Conservation (phyloP, 2,329 filamentous ascomycete species). For the Pseudogymnoascus sp. region DNA sequence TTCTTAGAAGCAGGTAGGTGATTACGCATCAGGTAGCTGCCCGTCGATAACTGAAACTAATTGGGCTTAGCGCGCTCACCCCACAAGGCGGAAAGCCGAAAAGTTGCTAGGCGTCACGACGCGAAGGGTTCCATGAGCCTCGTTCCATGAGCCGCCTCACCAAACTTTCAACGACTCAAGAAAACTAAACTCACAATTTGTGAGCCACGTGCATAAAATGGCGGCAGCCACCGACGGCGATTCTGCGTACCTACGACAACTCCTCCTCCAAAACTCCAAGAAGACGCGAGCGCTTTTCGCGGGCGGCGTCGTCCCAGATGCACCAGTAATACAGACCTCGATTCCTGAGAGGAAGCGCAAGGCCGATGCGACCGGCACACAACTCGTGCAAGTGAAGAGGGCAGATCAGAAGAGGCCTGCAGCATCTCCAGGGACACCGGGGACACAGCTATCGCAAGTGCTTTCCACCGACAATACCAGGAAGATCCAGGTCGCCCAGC, state of each 20-base stretch:
- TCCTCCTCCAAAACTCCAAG: constrained; percentile 38
- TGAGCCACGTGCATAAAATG: constrained; percentile 15
- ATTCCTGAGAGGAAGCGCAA: constrained; percentile 16
- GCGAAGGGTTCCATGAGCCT: constrained; percentile 15
- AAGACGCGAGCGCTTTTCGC: constrained; percentile 35
- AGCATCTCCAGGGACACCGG: neutral
- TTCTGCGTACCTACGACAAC: constrained; percentile 29
- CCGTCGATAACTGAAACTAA: constrained; percentile 1
- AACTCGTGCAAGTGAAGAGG: constrained; percentile 31
- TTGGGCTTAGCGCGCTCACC: neutral
- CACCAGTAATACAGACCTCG: neutral
- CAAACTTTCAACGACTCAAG: neutral
- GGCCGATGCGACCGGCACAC: constrained; percentile 18
- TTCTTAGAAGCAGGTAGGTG: neutral
- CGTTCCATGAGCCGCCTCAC: constrained; percentile 6
- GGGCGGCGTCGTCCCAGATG: constrained; percentile 16
- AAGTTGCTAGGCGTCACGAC: constrained; percentile 9
- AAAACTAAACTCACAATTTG: constrained; percentile 2
- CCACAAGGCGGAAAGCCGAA: constrained; percentile 7
- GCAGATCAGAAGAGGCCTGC: constrained; percentile 4
- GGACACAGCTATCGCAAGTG: constrained; percentile 9
- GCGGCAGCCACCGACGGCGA: constrained; percentile 28
- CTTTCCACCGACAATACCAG: constrained; percentile 7
- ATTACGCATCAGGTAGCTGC: constrained; percentile 13
- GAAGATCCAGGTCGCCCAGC: constrained; percentile 43